Evolutionary conservation across 352 stramenopile genomes (phyloP).

Genomic region (Peronosclerospora sorghi): DNA sequence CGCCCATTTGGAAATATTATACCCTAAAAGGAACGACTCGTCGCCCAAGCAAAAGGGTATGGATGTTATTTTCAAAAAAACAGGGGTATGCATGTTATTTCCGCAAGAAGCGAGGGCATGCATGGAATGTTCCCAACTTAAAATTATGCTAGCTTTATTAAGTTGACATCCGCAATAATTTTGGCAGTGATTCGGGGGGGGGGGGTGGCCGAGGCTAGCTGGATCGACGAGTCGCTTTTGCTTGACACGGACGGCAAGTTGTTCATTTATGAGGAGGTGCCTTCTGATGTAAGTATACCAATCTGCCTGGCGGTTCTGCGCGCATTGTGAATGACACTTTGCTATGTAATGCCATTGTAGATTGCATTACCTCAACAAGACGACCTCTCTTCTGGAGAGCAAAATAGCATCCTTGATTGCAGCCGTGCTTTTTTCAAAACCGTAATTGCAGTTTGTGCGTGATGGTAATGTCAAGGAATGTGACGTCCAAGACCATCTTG

Average conservation of each 20-base stretch:
- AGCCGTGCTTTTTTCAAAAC: slow-evolving; percentile 29
- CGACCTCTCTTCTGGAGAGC: slow-evolving; percentile 45
- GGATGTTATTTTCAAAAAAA: too few species aligned
- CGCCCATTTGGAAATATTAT: too few species aligned
- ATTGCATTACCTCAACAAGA: slow-evolving; percentile 55
- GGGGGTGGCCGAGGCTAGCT: too few species aligned
- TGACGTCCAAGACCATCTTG: slow-evolving; percentile 1
- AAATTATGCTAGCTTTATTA: too few species aligned
- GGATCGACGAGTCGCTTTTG: too few species aligned
- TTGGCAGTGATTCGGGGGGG: too few species aligned
- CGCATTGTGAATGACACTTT: slow-evolving; percentile 2
- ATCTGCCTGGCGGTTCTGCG: not conserved
- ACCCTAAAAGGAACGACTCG: too few species aligned
- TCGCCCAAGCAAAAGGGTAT: too few species aligned
- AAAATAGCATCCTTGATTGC: slow-evolving; percentile 51
- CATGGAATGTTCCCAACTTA: too few species aligned
- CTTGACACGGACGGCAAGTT: slow-evolving; percentile 62
- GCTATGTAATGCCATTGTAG: slow-evolving; percentile 16
- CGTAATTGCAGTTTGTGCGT: slow-evolving; percentile 16
- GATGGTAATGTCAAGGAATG: slow-evolving; percentile 4
- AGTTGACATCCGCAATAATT: too few species aligned
- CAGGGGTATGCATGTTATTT: too few species aligned
- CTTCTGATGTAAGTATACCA: slow-evolving; percentile 51
- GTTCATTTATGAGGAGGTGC: slow-evolving; percentile 72
- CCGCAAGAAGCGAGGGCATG: too few species aligned